These are phyloP conservation scores for Eucalyptus viminalis DNA, from an alignment of 345 rosid species.

Conservation along the genomic window DNA sequence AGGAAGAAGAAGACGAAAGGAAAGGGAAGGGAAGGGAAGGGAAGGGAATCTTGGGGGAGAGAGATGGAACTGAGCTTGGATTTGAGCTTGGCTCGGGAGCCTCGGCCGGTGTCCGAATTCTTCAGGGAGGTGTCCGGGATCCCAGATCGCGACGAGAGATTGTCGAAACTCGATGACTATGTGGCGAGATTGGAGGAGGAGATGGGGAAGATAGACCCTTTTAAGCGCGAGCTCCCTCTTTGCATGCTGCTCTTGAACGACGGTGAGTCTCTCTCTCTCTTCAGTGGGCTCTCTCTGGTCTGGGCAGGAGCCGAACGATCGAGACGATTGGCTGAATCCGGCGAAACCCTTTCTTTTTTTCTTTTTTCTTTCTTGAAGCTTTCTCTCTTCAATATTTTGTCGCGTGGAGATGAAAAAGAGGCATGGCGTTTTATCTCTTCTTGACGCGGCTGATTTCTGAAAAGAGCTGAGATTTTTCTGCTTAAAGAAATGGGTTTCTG, in stretches of 20 bases:
- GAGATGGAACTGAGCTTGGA: constrained; percentile 57
- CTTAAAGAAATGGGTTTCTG: neutral
- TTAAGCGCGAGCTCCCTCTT: constrained; percentile 70
- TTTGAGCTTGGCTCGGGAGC: constrained; percentile 30
- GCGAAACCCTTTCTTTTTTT: neutral
- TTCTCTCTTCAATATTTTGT: neutral
- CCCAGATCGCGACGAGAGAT: constrained; percentile 14
- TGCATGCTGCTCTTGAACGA: constrained; percentile 62
- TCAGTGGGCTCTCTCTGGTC: neutral
- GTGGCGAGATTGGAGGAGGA: constrained; percentile 51
- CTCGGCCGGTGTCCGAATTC: constrained; percentile 35
- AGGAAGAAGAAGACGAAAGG: neutral
- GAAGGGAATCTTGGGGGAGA: neutral
- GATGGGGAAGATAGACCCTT: constrained; percentile 55
- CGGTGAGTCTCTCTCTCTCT: constrained; percentile 14
- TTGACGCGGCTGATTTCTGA: neutral
- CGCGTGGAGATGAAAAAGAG: neutral
- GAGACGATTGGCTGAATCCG: neutral
- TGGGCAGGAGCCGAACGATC: neutral
- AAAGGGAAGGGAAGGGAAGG: neutral
- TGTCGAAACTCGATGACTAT: constrained; percentile 35
- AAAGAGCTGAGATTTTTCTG: neutral
- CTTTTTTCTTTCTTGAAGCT: neutral
- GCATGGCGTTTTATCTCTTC: neutral
- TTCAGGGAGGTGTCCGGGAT: constrained; percentile 31